Evolutionary conservation across 208 protist genomes (phyloP).

Genomic region (Acanthamoeba castellanii): DNA sequence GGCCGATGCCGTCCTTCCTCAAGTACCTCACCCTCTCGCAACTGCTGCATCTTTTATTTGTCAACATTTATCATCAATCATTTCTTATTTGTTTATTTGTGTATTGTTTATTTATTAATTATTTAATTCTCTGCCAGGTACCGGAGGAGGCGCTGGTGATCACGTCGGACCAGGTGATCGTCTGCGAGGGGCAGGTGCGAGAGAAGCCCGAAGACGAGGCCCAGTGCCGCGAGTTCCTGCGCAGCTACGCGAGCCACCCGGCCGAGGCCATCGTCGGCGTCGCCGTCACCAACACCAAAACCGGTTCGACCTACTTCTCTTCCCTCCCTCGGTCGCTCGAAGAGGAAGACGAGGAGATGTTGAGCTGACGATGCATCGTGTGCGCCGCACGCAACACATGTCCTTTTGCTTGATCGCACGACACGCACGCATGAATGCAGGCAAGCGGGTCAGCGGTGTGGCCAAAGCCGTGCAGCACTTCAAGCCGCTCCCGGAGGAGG

Average conservation of each 20-base stretch:
- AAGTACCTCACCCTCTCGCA: background rate
- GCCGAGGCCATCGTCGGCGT: constrained; percentile 72
- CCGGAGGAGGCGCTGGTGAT: constrained; percentile 74
- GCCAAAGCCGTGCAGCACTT: constrained; percentile 78
- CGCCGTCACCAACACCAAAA: constrained; percentile 77
- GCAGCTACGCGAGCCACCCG: constrained; percentile 75
- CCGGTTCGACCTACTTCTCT: background rate
- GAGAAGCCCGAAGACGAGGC: constrained; percentile 77
- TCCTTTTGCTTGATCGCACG: background rate
- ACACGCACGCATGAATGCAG: background rate
- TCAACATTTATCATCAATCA: background rate
- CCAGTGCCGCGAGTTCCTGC: constrained; percentile 76
- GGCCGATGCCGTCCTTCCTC: constrained; percentile 74
- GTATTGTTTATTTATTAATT: background rate
- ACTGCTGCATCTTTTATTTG: background rate
- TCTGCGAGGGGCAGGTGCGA: constrained; percentile 67
- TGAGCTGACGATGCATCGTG: too few relatives aligned
- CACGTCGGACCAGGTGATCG: constrained; percentile 83
- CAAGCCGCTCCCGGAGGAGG: constrained; percentile 70
- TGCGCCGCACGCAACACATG: background rate
- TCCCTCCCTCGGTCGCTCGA: too few relatives aligned
- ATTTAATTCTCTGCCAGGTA: background rate
- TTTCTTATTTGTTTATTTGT: background rate
- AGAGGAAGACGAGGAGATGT: too few relatives aligned
- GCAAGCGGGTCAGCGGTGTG: constrained; percentile 72